Conservation (phyloP, 768 basidiomycete genomes). For the Lentinula edodes region DNA sequence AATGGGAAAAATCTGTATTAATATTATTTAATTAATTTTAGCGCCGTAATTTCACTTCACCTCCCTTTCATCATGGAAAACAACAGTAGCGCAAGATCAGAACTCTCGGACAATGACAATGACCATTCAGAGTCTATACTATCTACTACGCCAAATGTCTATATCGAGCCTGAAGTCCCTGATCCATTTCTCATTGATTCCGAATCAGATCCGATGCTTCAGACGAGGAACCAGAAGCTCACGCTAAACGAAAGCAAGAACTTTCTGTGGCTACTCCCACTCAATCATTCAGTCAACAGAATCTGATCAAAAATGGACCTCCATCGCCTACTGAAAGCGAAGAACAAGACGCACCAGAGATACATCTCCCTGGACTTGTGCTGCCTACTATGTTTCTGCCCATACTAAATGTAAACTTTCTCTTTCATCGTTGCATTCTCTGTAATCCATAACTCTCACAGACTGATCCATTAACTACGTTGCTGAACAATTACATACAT, state of each 20-base stretch:
- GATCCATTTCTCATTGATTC: conserved; percentile 60
- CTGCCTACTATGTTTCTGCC: conserved; percentile 79
- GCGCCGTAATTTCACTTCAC: no score
- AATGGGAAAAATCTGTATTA: not conserved
- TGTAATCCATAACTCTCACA: conserved; percentile 42
- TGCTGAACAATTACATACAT: conserved; percentile 79
- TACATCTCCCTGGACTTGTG: conserved; percentile 66
- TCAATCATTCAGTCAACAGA: conserved; percentile 19
- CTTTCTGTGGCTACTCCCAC: conserved; percentile 23
- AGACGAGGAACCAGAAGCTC: conserved; percentile 17
- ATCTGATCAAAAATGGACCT: conserved; percentile 53
- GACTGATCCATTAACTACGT: conserved; percentile 80
- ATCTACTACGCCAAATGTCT: not conserved
- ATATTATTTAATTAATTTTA: not conserved
- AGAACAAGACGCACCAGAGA: conserved; percentile 46
- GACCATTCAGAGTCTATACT: not conserved
- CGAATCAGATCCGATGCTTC: conserved; percentile 30
- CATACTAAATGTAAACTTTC: conserved; percentile 79
- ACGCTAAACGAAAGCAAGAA: conserved; percentile 32
- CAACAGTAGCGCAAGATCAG: not conserved
- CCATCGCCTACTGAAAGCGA: conserved; percentile 38
- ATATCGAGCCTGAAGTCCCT: conserved; percentile 40
- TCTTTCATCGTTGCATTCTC: conserved; percentile 54
- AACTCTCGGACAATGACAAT: not conserved
- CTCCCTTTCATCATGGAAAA: not conserved